Conservation (phyloP, 345 rosid genomes). For the Barbarea vulgaris region DNA sequence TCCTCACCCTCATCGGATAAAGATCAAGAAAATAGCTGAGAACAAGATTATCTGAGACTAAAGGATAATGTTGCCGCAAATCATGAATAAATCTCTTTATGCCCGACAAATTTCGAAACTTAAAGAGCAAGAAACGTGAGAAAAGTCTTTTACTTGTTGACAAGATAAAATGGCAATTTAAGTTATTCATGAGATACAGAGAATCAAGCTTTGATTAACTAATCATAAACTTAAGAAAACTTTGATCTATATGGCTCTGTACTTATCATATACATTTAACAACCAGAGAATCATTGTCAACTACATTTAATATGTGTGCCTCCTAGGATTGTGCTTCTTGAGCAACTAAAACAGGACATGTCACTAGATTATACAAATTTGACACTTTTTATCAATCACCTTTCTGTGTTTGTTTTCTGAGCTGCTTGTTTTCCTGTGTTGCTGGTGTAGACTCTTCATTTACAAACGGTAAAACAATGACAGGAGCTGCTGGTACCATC, state of each 20-base stretch:
- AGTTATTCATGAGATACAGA: background rate
- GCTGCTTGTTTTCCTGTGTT: conserved; percentile 42
- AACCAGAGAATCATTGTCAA: conserved; percentile 16
- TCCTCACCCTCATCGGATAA: conserved; percentile 24
- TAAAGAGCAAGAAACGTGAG: background rate
- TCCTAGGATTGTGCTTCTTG: conserved; percentile 9
- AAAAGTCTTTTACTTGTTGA: background rate
- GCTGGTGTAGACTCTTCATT: conserved; percentile 46
- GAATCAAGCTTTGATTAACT: background rate
- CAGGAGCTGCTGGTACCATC: conserved; percentile 83
- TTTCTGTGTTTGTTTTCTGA: conserved; percentile 44
- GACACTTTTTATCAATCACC: conserved; percentile 29
- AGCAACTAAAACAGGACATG: conserved; percentile 19
- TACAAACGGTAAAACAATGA: conserved; percentile 71
- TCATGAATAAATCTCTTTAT: background rate
- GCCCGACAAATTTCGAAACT: background rate
- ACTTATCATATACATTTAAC: conserved; percentile 27
- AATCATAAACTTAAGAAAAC: too few species aligned
- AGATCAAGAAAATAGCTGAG: conserved; percentile 10
- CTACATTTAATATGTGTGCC: conserved; percentile 18
- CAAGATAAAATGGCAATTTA: background rate
- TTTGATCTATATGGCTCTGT: conserved; percentile 19
- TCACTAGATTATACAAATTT: conserved; percentile 28
- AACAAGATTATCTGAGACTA: conserved; percentile 5
- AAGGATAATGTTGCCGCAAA: background rate